A percentile compares a stretch with the other conserved stretches of the same genome.
Conservation (phyloP, 2,329 filamentous ascomycete species). For the Neodidymelliopsis sp. region DNA sequence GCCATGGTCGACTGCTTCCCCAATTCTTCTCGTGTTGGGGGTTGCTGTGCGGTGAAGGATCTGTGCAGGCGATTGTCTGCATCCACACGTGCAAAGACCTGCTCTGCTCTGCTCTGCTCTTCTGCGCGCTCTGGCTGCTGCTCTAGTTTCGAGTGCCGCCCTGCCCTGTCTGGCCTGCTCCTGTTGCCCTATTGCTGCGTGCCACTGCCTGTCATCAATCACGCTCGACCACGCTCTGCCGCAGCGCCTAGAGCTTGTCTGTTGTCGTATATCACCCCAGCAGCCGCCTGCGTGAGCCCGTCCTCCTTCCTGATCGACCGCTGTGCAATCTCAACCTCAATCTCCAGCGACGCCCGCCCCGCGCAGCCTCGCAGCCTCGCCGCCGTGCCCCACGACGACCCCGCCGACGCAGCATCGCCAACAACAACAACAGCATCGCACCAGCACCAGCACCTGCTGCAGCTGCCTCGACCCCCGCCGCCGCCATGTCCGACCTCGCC, state of each 20-base stretch:
- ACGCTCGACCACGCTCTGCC: constrained; percentile 28
- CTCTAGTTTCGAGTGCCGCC: constrained; percentile 28
- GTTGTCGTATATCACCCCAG: constrained; percentile 29
- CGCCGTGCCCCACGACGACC: constrained; percentile 2
- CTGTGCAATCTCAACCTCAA: constrained; percentile 5
- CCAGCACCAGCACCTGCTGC: neutral
- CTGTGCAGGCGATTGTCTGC: constrained; percentile 20
- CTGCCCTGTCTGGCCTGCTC: too few relatives aligned
- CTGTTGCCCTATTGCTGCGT: constrained; percentile 19
- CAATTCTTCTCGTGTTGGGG: constrained; percentile 16
- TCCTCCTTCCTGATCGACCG: constrained; percentile 17
- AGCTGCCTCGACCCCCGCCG: constrained; percentile 5
- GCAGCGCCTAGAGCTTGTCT: constrained; percentile 36
- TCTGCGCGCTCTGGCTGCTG: too few relatives aligned
- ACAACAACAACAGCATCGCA: neutral
- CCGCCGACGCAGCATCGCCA: constrained; percentile 1
- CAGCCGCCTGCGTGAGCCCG: constrained; percentile 25
- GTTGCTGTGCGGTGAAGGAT: constrained; percentile 22
- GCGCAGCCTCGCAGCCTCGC: constrained; percentile 8
- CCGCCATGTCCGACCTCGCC: constrained; percentile 64
- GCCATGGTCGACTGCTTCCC: constrained; percentile 24
- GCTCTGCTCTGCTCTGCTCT: too few relatives aligned
- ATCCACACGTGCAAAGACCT: constrained; percentile 17
- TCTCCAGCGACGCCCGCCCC: neutral
- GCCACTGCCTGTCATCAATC: constrained; percentile 30